A percentile compares a stretch with the other conserved stretches of the same genome.
Conservation (phyloP, 148 eudicot species). For the Arbutus unedo region DNA sequence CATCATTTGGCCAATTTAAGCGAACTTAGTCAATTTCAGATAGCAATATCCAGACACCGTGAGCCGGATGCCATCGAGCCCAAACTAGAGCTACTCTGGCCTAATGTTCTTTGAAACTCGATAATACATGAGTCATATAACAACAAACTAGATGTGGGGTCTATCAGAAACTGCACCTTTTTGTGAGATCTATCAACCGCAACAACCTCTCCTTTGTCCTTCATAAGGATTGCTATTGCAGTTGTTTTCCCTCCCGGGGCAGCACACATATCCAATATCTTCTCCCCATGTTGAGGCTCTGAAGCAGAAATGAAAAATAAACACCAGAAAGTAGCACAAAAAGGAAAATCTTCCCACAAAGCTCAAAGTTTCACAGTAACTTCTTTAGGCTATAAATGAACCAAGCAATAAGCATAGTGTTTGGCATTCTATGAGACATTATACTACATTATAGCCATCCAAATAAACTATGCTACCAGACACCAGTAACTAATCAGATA, state of each 20-base stretch:
- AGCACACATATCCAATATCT: conserved; percentile 87
- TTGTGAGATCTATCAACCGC: conserved; percentile 94
- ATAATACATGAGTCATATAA: conserved; percentile 2
- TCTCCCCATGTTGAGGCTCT: conserved; percentile 89
- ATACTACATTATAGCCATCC: background rate
- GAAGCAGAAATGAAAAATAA: background rate
- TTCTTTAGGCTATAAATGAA: background rate
- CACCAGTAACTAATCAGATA: background rate
- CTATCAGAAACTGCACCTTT: conserved; percentile 50
- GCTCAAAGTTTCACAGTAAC: background rate
- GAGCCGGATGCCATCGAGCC: background rate
- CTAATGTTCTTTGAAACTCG: background rate
- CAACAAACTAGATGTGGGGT: background rate
- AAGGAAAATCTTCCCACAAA: background rate
- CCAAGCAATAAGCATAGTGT: background rate
- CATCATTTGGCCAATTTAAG: background rate
- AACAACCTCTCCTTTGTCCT: conserved; percentile 78
- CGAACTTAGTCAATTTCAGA: background rate
- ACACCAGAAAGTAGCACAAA: background rate
- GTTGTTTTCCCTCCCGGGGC: conserved; percentile 99
- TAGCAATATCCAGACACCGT: background rate
- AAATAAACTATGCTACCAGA: background rate
- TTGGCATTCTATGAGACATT: background rate
- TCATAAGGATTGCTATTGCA: conserved; percentile 90
- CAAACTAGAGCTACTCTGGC: background rate